Base-by-base conservation (phyloP, 202 grass and related monocot genomes). In the Schoenoplectus tabernaemontani region DNA sequence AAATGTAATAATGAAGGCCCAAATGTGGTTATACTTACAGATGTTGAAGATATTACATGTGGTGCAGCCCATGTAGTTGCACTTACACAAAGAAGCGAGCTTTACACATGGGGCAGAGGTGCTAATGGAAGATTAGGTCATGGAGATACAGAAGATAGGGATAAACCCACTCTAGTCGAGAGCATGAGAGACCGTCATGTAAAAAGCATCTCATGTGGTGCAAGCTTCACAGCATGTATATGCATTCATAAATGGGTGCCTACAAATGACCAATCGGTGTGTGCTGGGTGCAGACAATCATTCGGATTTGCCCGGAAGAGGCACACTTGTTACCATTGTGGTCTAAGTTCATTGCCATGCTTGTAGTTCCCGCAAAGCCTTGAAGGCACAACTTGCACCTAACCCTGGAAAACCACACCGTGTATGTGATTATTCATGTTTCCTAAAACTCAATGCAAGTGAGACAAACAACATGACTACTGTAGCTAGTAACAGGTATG, bases 221-320 rank as follows among this genome's bases (percentile, higher is more conserved):
- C 89, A 6, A 97, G 91, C 79, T 97, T 97, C 62, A 97, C 91
- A 0, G 87, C 93, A n/a, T 97, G 93, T 73, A 97, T 97, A 78
- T 97, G 93, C 78, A 97, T 97, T 67, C 93, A 97, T 83, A 97
- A 93, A 85, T 97, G 93, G 93, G 89, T 97, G 46, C 93, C 91
- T 65, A 88, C 89, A 62, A 88, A 87, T 56, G 93, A 97, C 75
- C 93, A 97, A 65, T 91, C 91, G 0, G 81, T 93, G 47, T 97
- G 93, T 70, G 89, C 91, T 2, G 91, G 93, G 22, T 97, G 93
- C 73, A 89, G 89, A 83, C 93, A 93, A 67, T 75, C 93, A 60
- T 97, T 97, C 82, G 93, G 93, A 38, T 97, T 97, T 76, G 91
- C 93, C 11, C 89, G 91, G 85, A 97, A 97, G 85, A 88, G 91